Evolutionary conservation across 495 filamentous ascomycete genomes (phyloP), one percentile per base, ranked within the genome.

Genomic region (Immersiella caudata): DNA sequence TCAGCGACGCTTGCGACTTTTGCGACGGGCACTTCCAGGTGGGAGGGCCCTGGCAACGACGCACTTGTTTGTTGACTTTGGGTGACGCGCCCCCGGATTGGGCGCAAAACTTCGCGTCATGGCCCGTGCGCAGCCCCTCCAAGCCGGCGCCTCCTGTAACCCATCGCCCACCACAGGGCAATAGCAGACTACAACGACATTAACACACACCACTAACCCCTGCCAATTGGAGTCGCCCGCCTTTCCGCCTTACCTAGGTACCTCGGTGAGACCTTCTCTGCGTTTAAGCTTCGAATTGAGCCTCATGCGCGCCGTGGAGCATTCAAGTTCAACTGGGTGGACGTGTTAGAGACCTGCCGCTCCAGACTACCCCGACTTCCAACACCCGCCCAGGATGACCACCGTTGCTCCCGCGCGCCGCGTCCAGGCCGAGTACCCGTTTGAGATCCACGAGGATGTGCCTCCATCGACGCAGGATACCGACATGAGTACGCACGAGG

Each of bases 51-150:
- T 70, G 67, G 81, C 81, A 83, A 83, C 81, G 63, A 66, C 62
- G 72, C 73, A 75, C 73, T 78, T 83, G 75, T 78, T 78, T 78
- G 73, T 78, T 78, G 74, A 76, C 73, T 74, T 69, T 60, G 63
- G 59, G 27, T 9, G 22, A 59, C 61, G 67, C 67, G 66, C 63
- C 36, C 18, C 64, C 57, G 26, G n/a, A 24, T 66, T 64, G 54
- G 64, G 52, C 20, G 27, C 50, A 40, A 35, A 60, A 49, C 27
- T 49, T 70, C 73, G 73, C 73, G 73, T 70, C 60, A 63, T 69
- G 69, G 67, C 40, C 71, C 35, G 68, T 69, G 71, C 69, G 29
- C 62, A 35, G 56, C 71, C 73, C 70, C 71, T 72, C 73, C 71
- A 70, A 36, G 35, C n/a, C 35, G 22, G 8, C 35, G 56, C 22